Percentiles rank a stretch among this genome's conserved stretches.
These are phyloP conservation scores for Betula pendula DNA, from an alignment of 306 rosid species.

Conservation along the genomic window DNA sequence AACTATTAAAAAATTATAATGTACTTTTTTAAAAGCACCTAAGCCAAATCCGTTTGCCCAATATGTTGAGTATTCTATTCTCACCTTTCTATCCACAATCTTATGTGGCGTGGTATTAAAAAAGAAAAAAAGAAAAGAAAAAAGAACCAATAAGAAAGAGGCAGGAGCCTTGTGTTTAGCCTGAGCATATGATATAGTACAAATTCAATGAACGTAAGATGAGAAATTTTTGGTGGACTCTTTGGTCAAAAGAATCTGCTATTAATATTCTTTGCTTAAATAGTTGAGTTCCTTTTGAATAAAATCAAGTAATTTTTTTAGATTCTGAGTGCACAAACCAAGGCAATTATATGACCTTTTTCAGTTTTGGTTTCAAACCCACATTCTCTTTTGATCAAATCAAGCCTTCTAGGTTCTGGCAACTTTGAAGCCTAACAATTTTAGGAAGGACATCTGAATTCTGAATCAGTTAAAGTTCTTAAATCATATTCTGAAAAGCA, in stretches of 20 bases:
- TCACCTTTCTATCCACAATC: no score
- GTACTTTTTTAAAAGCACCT: no score
- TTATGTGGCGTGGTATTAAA: no score
- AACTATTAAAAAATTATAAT: no score
- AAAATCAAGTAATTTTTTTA: neutral
- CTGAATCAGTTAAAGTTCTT: neutral
- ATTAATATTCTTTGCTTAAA: neutral
- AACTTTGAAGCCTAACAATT: neutral
- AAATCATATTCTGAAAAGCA: neutral
- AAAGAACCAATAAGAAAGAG: neutral
- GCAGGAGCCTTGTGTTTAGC: neutral
- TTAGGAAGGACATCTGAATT: neutral
- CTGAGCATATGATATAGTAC: neutral
- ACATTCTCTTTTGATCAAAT: neutral
- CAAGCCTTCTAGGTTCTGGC: neutral
- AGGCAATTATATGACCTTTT: neutral
- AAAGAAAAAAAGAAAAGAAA: no score
- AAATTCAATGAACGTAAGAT: neutral
- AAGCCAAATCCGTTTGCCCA: no score
- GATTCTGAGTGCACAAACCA: slow-evolving; percentile 4
- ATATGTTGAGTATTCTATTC: no score
- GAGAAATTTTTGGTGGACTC: neutral
- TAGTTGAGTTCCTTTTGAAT: neutral
- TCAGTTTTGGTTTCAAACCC: neutral
- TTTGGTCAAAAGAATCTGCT: slow-evolving; percentile 16